phyloP scores from a whole-genome alignment of 2,329 filamentous ascomycete genomes.

The Macrophomina tecta region DNA sequence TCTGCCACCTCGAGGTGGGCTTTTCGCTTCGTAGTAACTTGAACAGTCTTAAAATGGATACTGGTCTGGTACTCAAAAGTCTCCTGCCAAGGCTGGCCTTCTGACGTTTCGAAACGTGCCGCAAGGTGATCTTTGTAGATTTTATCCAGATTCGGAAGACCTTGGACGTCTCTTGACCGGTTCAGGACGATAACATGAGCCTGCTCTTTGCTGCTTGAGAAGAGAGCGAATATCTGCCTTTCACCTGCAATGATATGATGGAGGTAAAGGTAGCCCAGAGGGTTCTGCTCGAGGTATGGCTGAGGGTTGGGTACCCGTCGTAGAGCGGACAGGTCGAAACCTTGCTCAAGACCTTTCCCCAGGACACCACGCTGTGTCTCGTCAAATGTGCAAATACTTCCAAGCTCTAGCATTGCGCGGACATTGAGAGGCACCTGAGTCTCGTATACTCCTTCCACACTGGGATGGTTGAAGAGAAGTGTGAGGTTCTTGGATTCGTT shows the following conservation, averaged over 20 bases:
- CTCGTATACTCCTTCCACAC: slow-evolving; percentile 97
- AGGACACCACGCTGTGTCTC: slow-evolving; percentile 88
- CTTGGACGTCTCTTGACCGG: slow-evolving; percentile 78
- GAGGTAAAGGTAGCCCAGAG: slow-evolving; percentile 84
- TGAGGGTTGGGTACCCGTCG: slow-evolving; percentile 70
- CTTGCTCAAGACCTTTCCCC: slow-evolving; percentile 89
- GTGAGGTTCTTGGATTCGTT: slow-evolving; percentile 83
- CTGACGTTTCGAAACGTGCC: slow-evolving; percentile 68
- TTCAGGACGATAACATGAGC: slow-evolving; percentile 91
- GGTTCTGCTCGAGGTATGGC: slow-evolving; percentile 76
- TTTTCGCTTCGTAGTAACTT: slow-evolving; percentile 88
- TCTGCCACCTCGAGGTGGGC: slow-evolving; percentile 88
- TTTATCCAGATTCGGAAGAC: slow-evolving; percentile 87
- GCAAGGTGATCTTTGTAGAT: slow-evolving; percentile 81
- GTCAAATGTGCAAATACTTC: slow-evolving; percentile 92
- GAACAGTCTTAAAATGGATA: slow-evolving; percentile 82
- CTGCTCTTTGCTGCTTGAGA: slow-evolving; percentile 80
- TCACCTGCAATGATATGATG: slow-evolving; percentile 93
- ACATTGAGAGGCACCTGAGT: slow-evolving; percentile 87
- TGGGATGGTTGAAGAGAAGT: slow-evolving; percentile 85
- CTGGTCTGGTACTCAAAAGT: slow-evolving; percentile 87
- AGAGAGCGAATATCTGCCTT: slow-evolving; percentile 89
- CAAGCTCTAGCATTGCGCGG: slow-evolving; percentile 85
- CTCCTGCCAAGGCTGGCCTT: slow-evolving; percentile 75
- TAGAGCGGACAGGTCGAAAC: slow-evolving; percentile 84